These are phyloP conservation scores for Berberis thunbergii DNA, from an alignment of 164 flowering plant genomes.

Conservation along the genomic window DNA sequence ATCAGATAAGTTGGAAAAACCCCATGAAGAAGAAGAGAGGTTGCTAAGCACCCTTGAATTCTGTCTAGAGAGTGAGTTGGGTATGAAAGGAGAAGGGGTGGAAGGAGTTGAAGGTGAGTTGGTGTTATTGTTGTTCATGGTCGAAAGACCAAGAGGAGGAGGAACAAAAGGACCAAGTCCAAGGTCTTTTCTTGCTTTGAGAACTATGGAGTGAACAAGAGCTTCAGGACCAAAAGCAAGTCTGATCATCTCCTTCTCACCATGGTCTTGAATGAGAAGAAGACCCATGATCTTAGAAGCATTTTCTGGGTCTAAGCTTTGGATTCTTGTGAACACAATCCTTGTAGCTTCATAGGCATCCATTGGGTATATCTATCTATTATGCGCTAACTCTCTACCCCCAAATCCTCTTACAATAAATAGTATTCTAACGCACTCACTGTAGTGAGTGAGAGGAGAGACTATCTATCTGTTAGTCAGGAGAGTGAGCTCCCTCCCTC, in stretches of 20 bases:
- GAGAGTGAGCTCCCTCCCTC: not conserved
- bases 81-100: conserved; percentile 33
- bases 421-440: not conserved
- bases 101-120: conserved; percentile 39
- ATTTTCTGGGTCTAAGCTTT: conserved; percentile 73
- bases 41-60: conserved; percentile 13
- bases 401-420: not conserved
- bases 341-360: conserved; percentile 86
- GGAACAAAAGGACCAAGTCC: conserved; percentile 14
- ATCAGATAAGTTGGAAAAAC: conserved; percentile 22
- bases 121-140: conserved; percentile 5
- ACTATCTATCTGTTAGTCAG: not conserved
- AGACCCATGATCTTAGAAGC: conserved; percentile 88
- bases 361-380: conserved; percentile 25
- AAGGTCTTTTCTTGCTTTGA: conserved; percentile 54
- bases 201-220: conserved; percentile 54
- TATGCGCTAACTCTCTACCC: not conserved
- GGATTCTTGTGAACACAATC: conserved; percentile 74
- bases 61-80: conserved; percentile 24
- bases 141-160: conserved; percentile 6
- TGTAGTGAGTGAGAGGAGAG: not conserved
- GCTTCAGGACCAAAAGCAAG: conserved; percentile 85
- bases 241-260: conserved; percentile 92
- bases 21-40: conserved; percentile 31
- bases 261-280: conserved; percentile 79